Evolutionary conservation across 2,329 filamentous ascomycete species (phyloP).

Genomic region (Emericellopsis cladophorae): DNA sequence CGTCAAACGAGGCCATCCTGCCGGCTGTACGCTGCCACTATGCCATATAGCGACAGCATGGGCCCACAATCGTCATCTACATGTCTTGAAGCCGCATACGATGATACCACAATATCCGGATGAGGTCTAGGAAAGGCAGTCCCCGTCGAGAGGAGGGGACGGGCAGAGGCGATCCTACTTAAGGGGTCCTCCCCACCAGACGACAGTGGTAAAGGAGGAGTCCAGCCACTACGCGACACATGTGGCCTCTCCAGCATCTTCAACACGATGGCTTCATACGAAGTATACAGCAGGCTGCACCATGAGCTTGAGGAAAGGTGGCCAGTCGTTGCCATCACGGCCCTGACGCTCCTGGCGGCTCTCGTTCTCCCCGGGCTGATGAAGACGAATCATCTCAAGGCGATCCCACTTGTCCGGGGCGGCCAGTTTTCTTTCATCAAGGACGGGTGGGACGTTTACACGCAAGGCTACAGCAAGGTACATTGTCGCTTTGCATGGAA

Average conservation of each 20-base stretch:
- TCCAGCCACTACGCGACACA: not conserved
- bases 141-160: no score
- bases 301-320: not conserved
- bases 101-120: no score
- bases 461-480: constrained; percentile 2
- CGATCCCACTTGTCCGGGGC: not conserved
- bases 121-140: no score
- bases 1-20: no score
- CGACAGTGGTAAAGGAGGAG: not conserved
- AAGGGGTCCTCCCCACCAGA: not conserved
- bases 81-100: no score
- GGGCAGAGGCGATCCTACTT: not conserved
- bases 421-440: not conserved
- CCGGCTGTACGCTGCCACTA: no score
- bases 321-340: not conserved
- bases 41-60: no score
- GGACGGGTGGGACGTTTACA: not conserved
- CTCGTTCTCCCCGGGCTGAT: not conserved
- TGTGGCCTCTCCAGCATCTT: no score
- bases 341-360: not conserved
- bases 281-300: not conserved
- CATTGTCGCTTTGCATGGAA: not conserved
- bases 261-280: not conserved
- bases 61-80: no score
- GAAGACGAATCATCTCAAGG: not conserved